These are phyloP conservation scores for Lactarius quietus DNA, from an alignment of 768 basidiomycete species.

Conservation along the genomic window DNA sequence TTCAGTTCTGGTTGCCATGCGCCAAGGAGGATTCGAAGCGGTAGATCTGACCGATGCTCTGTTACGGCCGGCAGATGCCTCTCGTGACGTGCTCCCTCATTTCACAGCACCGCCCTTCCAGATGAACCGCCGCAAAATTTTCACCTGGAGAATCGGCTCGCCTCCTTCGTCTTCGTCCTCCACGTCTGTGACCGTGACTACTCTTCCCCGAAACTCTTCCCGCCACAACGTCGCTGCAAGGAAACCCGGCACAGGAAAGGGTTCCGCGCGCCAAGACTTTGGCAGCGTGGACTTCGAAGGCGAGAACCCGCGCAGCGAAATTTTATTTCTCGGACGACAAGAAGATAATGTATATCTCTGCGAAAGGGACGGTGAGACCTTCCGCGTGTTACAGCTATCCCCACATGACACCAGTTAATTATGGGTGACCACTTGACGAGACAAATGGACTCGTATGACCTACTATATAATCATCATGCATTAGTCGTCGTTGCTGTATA, in stretches of 20 bases:
- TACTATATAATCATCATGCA: conserved; percentile 15
- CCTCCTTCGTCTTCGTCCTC: conserved; percentile 37
- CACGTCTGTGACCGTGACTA: neutral
- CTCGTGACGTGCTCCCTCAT: conserved; percentile 65
- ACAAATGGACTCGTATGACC: conserved; percentile 6
- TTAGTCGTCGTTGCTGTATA: conserved; percentile 22
- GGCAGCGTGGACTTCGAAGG: conserved; percentile 47
- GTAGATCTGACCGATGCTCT: conserved; percentile 78
- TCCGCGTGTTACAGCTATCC: conserved; percentile 70
- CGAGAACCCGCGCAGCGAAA: conserved; percentile 57
- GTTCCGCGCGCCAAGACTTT: conserved; percentile 51
- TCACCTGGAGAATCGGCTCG: conserved; percentile 80
- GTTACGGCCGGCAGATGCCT: conserved; percentile 75
- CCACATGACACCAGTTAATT: conserved; percentile 35
- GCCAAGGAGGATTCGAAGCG: conserved; percentile 81
- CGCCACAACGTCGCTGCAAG: conserved; percentile 39
- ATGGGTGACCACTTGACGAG: neutral
- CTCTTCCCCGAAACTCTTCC: conserved; percentile 33
- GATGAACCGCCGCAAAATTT: conserved; percentile 67
- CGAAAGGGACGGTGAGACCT: conserved; percentile 68
- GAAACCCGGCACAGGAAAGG: conserved; percentile 49
- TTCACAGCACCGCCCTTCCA: conserved; percentile 60
- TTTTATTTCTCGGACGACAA: conserved; percentile 77
- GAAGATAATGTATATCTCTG: conserved; percentile 78
- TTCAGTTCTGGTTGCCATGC: conserved; percentile 79